Conservation (phyloP, 2,329 filamentous ascomycete species). For the Ophiosphaerella herpotricha region DNA sequence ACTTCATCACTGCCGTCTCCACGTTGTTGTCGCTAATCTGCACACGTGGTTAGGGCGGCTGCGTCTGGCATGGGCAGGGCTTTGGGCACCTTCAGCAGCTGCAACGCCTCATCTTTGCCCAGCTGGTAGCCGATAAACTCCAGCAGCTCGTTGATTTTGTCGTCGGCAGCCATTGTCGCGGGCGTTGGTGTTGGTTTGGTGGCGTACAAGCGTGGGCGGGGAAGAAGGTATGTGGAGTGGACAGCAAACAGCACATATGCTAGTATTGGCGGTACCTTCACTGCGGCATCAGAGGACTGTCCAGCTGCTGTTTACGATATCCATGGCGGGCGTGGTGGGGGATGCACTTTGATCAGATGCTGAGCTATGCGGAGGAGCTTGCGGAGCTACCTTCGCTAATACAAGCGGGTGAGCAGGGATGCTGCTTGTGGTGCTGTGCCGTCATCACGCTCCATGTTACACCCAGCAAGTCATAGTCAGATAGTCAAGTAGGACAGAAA, state of each 20-base stretch:
- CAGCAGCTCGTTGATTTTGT: conserved; percentile 13
- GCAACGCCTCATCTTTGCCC: conserved; percentile 18
- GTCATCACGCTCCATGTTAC: neutral
- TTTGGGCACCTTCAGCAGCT: conserved; percentile 19
- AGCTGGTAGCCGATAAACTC: conserved; percentile 17
- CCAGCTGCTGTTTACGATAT: neutral
- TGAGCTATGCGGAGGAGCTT: conserved; percentile 18
- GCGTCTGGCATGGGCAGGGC: neutral
- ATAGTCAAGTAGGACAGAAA: too few relatives aligned
- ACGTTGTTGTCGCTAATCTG: conserved; percentile 33
- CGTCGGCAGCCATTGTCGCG: conserved; percentile 15
- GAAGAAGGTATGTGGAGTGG: neutral
- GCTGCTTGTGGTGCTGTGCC: neutral
- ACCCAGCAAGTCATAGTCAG: neutral
- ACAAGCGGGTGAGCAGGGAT: conserved; percentile 1
- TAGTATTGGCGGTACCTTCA: neutral
- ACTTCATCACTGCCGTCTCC: conserved; percentile 29
- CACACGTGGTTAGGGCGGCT: conserved; percentile 1
- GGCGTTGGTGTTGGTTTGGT: neutral
- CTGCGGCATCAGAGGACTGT: neutral
- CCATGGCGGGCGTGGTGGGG: conserved; percentile 16
- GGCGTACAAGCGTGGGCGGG: neutral
- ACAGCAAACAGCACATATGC: neutral
- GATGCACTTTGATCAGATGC: neutral
- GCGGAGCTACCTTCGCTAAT: conserved; percentile 16